Evolutionary conservation across 1,284 basidiomycete genomes (phyloP).

Genomic region (Ganoderma lingzhi): DNA sequence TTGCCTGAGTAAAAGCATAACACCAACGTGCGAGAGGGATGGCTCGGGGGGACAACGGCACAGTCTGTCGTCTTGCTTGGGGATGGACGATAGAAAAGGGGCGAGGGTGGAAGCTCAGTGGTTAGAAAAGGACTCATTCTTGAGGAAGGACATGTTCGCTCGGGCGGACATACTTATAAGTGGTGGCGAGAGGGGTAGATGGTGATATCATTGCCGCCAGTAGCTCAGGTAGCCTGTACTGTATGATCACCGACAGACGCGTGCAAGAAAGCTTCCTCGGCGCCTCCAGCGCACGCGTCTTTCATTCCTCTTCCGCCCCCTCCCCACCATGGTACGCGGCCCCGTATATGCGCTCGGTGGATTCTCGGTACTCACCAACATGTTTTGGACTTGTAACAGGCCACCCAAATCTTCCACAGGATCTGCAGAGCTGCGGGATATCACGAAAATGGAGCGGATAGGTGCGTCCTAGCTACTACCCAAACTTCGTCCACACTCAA

Average conservation of each 20-base stretch:
- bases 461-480: slow-evolving; percentile 55
- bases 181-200: too few species aligned
- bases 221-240: too few species aligned
- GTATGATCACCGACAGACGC: too few species aligned
- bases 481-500: not conserved
- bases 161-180: too few species aligned
- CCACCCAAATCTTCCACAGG: slow-evolving; percentile 75
- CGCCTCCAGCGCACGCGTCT: too few species aligned
- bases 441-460: slow-evolving; percentile 97
- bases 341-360: not conserved
- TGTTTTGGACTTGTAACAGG: slow-evolving; percentile 46
- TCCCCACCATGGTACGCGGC: slow-evolving; percentile 40
- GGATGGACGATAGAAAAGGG: slow-evolving; percentile 6
- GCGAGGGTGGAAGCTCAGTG: not conserved
- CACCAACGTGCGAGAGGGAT: slow-evolving; percentile 38
- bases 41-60: slow-evolving; percentile 39
- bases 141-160: too few species aligned
- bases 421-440: slow-evolving; percentile 82
- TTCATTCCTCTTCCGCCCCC: too few species aligned
- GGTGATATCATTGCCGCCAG: too few species aligned
- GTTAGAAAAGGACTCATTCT: too few species aligned
- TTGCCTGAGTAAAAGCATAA: slow-evolving; percentile 63
- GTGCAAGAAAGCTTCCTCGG: slow-evolving; percentile 18
- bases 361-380: not conserved
- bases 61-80: slow-evolving; percentile 26